A percentile compares a stretch with the other conserved stretches of the same genome.
Conservation (phyloP, 495 filamentous ascomycete species). For the Polyplosphaeria fusca region DNA sequence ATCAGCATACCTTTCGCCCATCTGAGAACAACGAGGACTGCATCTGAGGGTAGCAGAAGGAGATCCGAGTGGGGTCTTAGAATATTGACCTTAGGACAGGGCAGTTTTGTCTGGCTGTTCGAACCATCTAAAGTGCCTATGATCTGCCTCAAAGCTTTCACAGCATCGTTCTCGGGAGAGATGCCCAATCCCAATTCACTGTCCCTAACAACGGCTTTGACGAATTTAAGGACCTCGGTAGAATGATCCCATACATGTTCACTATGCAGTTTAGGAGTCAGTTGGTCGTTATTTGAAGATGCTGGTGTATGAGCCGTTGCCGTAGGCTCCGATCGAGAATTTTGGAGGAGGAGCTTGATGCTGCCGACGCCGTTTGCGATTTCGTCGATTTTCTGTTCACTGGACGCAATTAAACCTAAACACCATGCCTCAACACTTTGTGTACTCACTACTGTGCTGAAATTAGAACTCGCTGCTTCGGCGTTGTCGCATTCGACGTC, state of each 20-base stretch:
- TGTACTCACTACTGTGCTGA: slow-evolving; percentile 37
- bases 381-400: slow-evolving; percentile 37
- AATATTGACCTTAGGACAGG: no score
- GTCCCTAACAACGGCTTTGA: slow-evolving; percentile 32
- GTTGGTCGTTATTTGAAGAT: not conserved
- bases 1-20: slow-evolving; percentile 45
- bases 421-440: not conserved
- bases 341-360: slow-evolving; percentile 30
- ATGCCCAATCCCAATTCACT: no score
- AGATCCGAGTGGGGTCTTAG: no score
- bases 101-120: no score
- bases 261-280: not conserved
- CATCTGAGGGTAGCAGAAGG: slow-evolving; percentile 35
- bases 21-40: slow-evolving; percentile 28
- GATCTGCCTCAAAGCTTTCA: no score
- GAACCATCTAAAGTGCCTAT: no score
- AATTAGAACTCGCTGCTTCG: slow-evolving; percentile 35
- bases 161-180: no score
- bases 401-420: slow-evolving; percentile 1
- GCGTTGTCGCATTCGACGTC: slow-evolving; percentile 12
- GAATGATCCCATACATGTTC: slow-evolving; percentile 36
- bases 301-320: no score
- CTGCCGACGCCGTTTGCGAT: slow-evolving; percentile 32
- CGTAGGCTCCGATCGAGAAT: not conserved
- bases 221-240: slow-evolving; percentile 31